These are phyloP conservation scores for Rusavskia elegans DNA, from an alignment of 495 filamentous ascomycete genomes.

Conservation along the genomic window DNA sequence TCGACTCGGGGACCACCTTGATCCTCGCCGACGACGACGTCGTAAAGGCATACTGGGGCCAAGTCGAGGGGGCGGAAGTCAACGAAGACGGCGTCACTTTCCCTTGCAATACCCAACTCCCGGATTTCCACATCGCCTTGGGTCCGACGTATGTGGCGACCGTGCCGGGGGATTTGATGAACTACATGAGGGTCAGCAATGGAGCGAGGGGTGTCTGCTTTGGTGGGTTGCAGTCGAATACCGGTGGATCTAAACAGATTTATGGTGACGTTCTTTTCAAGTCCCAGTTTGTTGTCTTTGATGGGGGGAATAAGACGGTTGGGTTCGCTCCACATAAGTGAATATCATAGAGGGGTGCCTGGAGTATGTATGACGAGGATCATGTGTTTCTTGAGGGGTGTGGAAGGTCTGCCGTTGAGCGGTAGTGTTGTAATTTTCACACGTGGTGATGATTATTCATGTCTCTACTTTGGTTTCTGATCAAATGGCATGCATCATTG, in stretches of 20 bases:
- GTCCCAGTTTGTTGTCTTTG: slow-evolving; percentile 64
- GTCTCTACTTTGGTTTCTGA: too few relatives aligned
- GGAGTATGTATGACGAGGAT: background rate
- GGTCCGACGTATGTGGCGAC: slow-evolving; percentile 42
- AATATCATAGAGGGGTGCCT: background rate
- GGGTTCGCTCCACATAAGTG: slow-evolving; percentile 39
- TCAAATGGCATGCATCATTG: too few relatives aligned
- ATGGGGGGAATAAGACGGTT: slow-evolving; percentile 42
- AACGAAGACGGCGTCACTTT: slow-evolving; percentile 41
- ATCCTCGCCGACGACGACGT: slow-evolving; percentile 49
- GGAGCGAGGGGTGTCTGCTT: slow-evolving; percentile 34
- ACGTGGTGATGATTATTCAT: too few relatives aligned
- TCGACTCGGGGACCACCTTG: slow-evolving; percentile 60
- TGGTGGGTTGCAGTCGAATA: slow-evolving; percentile 52
- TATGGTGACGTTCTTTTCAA: slow-evolving; percentile 72
- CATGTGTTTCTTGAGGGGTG: too few relatives aligned
- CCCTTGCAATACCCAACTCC: slow-evolving; percentile 44
- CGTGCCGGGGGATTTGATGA: slow-evolving; percentile 50
- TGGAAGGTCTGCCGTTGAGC: background rate
- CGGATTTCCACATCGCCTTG: slow-evolving; percentile 50
- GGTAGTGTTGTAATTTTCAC: background rate
- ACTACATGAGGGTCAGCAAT: slow-evolving; percentile 41
- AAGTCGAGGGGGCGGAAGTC: slow-evolving; percentile 39
- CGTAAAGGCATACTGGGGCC: slow-evolving; percentile 43
- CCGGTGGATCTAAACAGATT: slow-evolving; percentile 43